Conservation (phyloP, 805 yeast species). For the Candida caryicola region DNA sequence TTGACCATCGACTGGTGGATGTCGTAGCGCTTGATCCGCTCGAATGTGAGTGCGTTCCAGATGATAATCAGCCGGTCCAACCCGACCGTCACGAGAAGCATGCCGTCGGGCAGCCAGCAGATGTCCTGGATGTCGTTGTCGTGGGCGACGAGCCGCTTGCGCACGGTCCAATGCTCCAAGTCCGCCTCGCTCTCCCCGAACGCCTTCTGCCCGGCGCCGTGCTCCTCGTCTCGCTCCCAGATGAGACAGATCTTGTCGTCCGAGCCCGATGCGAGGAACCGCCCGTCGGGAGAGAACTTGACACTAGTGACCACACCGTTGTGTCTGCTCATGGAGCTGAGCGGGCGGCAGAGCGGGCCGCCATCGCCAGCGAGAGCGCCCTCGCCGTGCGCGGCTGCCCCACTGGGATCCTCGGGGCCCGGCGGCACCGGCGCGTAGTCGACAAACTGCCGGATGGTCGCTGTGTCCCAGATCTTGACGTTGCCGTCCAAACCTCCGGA, state of each 20-base stretch:
- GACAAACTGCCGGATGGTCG: conserved; percentile 46
- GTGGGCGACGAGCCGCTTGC: conserved; percentile 91
- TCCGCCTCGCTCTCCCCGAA: conserved; percentile 74
- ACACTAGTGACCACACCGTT: conserved; percentile 96
- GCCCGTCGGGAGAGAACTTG: conserved; percentile 87
- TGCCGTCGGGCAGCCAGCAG: conserved; percentile 96
- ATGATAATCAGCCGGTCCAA: conserved; percentile 88
- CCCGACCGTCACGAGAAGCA: conserved; percentile 89
- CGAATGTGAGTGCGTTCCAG: conserved; percentile 92
- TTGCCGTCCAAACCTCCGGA: conserved; percentile 93
- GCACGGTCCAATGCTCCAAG: conserved; percentile 89
- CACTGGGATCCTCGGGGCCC: conserved; percentile 8
- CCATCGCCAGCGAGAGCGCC: conserved; percentile 21
- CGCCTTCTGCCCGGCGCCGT: conserved; percentile 50
- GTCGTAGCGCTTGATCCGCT: conserved; percentile 82
- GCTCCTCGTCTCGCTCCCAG: conserved; percentile 85
- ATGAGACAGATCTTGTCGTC: conserved; percentile 89
- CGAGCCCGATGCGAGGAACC: conserved; percentile 90
- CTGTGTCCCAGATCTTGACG: conserved; percentile 82
- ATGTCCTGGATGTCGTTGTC: conserved; percentile 97
- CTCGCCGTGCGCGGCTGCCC: conserved; percentile 3
- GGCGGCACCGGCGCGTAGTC: conserved; percentile 5
- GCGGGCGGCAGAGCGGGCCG: conserved; percentile 44
- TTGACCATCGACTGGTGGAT: conserved; percentile 94
- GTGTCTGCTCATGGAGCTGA: conserved; percentile 91